Base-by-base conservation (phyloP, 176 grass and related monocot genomes). In the Otatea glauca region DNA sequence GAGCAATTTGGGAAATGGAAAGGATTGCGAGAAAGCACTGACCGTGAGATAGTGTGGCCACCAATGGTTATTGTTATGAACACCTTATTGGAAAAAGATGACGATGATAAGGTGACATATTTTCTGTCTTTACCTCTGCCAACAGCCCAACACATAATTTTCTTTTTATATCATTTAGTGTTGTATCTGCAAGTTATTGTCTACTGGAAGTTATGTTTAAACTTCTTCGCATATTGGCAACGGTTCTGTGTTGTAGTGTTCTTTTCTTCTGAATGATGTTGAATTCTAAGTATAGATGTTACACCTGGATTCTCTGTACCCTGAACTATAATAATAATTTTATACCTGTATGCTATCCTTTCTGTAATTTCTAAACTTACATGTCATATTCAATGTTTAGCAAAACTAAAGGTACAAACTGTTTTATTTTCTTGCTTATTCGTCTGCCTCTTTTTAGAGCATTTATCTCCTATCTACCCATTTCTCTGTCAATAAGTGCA, bases 11-110 rank as follows among this genome's bases (percentile, higher is more conserved):
- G 91, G 41, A 89, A 96, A 81, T 98, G 96, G 96, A 86, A 95
- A 65, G 96, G 96, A 11, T 82, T 98, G 50, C 62, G 60, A 18
- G 88, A 90, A 73, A 84, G 70, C 72, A 81, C 86, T 53, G 91
- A 89, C 74, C 74, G 80, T 7, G 43, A 87, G 59, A 98, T 98
- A 63, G 86, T 98, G 13, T 98, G 96, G 96, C 93, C 96, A 65
- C 96, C 96, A 41, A 98, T 98, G 86, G 91, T 98, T 80, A 78
- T 96, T 85, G 88, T 98, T 45, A 96, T 87, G 91, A 98, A 98
- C 74, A 98, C 96, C 10, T 70, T 63, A 4, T 64, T 98, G 70
- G 93, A 95, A 55, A 67, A 90, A 62, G 88, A 94, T 64, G 93
- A 94, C 0, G 88, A 88, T 87, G 88, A 89, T n/a, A 99, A 84